Conservation (phyloP, 2,329 filamentous ascomycete species). For the Balansia obtecta region DNA sequence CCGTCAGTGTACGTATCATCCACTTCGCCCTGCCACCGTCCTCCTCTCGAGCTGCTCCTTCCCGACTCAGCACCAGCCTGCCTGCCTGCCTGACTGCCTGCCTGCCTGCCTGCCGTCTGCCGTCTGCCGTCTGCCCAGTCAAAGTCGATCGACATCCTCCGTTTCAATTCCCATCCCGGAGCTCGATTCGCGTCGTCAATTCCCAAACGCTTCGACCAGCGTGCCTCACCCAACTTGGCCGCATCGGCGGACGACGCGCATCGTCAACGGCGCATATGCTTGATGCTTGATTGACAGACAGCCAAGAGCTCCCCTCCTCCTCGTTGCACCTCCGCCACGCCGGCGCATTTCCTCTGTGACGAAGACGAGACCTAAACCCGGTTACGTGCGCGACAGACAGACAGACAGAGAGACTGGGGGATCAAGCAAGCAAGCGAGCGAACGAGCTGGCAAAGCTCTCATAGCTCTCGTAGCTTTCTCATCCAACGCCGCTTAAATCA, state of each 20-base stretch:
- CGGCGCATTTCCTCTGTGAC: neutral
- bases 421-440: neutral
- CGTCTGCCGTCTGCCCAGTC: neutral
- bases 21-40: neutral
- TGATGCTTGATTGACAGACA: neutral
- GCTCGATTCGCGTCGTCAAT: neutral
- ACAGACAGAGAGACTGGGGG: too few species aligned
- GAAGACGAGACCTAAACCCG: neutral
- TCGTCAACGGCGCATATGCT: neutral
- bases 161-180: neutral
- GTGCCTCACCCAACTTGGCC: neutral
- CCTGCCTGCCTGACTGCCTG: too few species aligned
- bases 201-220: neutral
- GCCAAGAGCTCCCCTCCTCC: neutral
- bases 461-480: too few species aligned
- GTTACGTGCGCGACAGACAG: neutral
- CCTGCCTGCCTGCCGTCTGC: too few species aligned
- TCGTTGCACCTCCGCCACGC: neutral
- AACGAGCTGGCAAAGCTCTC: too few species aligned
- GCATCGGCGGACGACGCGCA: neutral
- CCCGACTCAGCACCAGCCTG: too few species aligned
- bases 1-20: too few species aligned
- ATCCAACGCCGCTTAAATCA: neutral
- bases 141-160: slow-evolving; percentile 1
- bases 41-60: neutral